These are phyloP conservation scores for Cladosporium halotolerans DNA, from an alignment of 2,329 filamentous ascomycete species.

Conservation along the genomic window DNA sequence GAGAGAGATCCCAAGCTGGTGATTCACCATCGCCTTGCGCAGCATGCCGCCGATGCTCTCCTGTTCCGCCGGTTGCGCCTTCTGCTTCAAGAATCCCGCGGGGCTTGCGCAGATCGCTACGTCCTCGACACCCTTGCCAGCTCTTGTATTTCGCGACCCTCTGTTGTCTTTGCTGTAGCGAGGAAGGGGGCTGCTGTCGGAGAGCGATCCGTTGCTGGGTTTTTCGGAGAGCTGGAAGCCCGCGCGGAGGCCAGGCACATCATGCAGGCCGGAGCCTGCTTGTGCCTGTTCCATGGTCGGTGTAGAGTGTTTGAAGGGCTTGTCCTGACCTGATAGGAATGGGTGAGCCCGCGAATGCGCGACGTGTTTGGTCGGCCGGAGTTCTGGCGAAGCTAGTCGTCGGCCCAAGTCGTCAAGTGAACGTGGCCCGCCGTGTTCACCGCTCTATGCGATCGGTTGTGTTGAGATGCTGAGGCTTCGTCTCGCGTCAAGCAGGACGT, in stretches of 20 bases:
- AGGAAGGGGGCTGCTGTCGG: background rate
- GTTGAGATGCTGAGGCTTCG: background rate
- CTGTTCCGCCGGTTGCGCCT: conserved; percentile 16
- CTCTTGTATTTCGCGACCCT: background rate
- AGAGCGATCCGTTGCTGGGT: background rate
- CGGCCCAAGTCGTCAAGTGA: background rate
- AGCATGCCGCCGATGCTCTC: conserved; percentile 30
- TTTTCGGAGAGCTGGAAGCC: background rate
- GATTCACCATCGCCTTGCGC: conserved; percentile 33
- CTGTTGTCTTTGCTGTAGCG: no score
- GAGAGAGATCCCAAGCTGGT: conserved; percentile 61
- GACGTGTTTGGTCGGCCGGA: background rate
- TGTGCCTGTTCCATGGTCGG: conserved; percentile 9
- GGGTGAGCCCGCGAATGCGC: background rate
- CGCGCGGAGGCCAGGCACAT: background rate
- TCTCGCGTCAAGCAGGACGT: background rate
- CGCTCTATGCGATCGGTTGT: background rate
- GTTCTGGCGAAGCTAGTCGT: no score
- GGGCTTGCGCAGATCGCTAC: conserved; percentile 23
- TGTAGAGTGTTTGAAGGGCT: background rate
- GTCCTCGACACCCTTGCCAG: conserved; percentile 14
- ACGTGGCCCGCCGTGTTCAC: background rate
- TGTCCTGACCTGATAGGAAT: background rate
- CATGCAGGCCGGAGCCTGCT: conserved; percentile 9
- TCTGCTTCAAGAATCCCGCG: conserved; percentile 5